phyloP scores from a whole-genome alignment of 2,329 filamentous ascomycete species.

The Leptosphaerulina australis region DNA sequence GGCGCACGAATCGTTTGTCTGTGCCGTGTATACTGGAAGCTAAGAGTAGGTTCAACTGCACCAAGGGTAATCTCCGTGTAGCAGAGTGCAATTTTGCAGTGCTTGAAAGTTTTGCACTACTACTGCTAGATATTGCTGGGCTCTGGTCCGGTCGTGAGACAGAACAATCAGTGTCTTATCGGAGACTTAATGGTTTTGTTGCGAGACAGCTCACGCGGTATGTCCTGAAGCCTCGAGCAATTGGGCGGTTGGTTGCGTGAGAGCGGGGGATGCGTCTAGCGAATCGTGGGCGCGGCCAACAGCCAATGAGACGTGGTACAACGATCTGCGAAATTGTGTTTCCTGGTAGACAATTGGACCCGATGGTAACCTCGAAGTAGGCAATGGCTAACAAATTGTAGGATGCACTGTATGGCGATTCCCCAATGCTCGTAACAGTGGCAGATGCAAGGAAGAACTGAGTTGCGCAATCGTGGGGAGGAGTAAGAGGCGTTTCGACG shows the following conservation, averaged over 20 bases:
- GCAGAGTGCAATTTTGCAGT: conserved; percentile 18
- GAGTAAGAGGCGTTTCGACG: conserved; percentile 34
- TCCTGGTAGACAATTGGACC: conserved; percentile 27
- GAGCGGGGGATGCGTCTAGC: conserved; percentile 45
- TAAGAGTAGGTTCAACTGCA: conserved; percentile 1
- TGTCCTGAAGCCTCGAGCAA: conserved; percentile 38
- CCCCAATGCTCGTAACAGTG: conserved; percentile 24
- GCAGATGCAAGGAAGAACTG: conserved; percentile 26
- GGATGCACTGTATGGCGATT: conserved; percentile 15
- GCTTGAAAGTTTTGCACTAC: not conserved
- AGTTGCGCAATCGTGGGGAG: conserved; percentile 33
- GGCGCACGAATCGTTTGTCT: conserved; percentile 18
- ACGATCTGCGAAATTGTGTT: conserved; percentile 35
- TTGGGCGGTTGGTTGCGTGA: conserved; percentile 40
- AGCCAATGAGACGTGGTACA: conserved; percentile 38
- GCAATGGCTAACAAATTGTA: conserved; percentile 20
- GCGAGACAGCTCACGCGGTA: conserved; percentile 31
- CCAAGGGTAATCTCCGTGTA: conserved; percentile 8
- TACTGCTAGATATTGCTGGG: not conserved
- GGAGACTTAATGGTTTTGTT: conserved; percentile 20
- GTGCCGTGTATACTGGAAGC: conserved; percentile 2
- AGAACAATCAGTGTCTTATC: conserved; percentile 14
- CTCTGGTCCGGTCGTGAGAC: conserved; percentile 17
- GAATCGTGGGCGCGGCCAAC: conserved; percentile 39
- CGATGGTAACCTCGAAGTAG: conserved; percentile 21